Base-by-base conservation (phyloP, 192 early-diverging fungal species). In the Dimargaris xerosporica region DNA sequence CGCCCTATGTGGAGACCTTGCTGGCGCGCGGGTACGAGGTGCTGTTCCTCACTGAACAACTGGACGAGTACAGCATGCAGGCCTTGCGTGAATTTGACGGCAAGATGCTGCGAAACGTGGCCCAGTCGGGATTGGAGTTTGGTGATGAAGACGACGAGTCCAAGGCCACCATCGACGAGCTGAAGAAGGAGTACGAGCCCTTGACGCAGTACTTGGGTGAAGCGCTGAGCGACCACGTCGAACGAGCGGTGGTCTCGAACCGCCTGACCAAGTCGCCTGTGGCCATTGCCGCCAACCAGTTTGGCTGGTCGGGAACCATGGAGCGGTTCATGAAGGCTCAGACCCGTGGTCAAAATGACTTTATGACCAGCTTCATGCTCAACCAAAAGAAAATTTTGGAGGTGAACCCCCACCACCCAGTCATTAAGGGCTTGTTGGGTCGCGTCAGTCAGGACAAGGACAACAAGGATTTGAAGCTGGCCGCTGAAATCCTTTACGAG, bases 1-100 rank as follows among this genome's bases (percentile, higher is more conserved):
- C 87, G 43, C 96, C 96, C n/a, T 91, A 93, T 73, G 81, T 93
- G 34, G 96, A 95, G 73, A 81, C 85, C 26, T 79, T 96, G 17
- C 66, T 94, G 62, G 86, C 87, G 23, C 85, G 90, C 60, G 91
- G 89, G 29, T 87, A 87, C 68, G 90, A 97, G 67, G 91, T 97
- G 23, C 76, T 96, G 54, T 87, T 87, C 69, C 78, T 90, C 76
- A 75, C 74, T 54, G 85, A 87, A 45, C 72, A 82, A 41, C 73
- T 90, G 62, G 88, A 90, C 63, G 87, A 90, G 71, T 86, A 83
- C 71, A 71, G 89, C 58, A 73, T 87, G 71, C 78, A 85, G 46
- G 82, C 85, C 44, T 71, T 96, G 42, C 67, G 67, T 12, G 82
- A 79, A 39, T 94, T 82, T 72, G 78, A 88, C 54, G 87, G 84